A percentile compares a stretch with the other conserved stretches of the same genome.
Conservation (phyloP, 495 filamentous ascomycete species). For the Saxispiralis lemnorum region DNA sequence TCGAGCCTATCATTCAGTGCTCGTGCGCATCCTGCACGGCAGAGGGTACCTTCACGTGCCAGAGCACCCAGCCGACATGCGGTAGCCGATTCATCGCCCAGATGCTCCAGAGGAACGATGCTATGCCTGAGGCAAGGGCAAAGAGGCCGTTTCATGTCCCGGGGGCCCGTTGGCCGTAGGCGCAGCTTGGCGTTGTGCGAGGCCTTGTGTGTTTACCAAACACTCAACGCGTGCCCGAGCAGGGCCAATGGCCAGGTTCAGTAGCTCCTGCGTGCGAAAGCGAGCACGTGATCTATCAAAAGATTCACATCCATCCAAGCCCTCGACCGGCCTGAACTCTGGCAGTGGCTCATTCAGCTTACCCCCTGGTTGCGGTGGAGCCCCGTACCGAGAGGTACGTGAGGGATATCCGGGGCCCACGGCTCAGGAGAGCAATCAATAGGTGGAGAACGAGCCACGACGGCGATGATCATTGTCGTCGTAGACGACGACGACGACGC, state of each 20-base stretch:
- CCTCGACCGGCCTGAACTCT: neutral
- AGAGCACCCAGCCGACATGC: neutral
- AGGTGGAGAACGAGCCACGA: constrained; percentile 14
- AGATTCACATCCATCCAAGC: constrained; percentile 4
- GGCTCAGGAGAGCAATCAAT: constrained; percentile 1
- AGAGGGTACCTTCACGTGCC: neutral
- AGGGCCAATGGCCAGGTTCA: neutral
- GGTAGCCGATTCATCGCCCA: neutral
- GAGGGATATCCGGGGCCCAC: neutral
- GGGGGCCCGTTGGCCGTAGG: neutral
- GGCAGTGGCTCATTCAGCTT: constrained; percentile 4
- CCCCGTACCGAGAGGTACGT: constrained; percentile 4
- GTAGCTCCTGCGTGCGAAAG: neutral
- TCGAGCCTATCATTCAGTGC: neutral
- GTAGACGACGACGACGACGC: constrained; percentile 11
- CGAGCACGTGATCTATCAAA: constrained; percentile 11
- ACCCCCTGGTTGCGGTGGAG: constrained; percentile 7
- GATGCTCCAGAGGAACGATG: neutral
- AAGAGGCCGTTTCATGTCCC: neutral
- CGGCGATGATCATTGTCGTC: constrained; percentile 6
- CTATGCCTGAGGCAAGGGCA: constrained; percentile 1
- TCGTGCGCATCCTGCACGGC: neutral
- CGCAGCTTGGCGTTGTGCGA: neutral
- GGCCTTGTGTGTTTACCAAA: neutral
- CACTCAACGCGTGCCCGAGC: neutral